Evolutionary conservation across 1,139 yeast species (phyloP), one percentile per base, ranked within the genome.

Genomic region (Magnusiomyces fungicola): DNA sequence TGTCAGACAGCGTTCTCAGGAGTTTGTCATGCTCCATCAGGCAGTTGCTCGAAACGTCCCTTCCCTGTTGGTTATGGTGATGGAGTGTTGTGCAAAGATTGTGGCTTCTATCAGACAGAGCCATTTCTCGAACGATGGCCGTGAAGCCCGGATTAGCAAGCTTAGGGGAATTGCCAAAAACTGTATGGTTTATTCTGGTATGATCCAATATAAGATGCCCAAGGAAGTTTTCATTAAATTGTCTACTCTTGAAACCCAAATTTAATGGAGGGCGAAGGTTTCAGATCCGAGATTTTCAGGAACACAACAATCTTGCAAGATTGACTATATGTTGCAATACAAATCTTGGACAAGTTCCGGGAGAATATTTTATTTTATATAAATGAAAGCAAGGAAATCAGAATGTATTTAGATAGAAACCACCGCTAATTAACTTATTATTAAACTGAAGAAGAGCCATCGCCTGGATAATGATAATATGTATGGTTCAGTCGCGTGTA

Each of bases 201-300:
- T 92, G 83, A 85, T 92, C 38, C 96, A 89, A 67, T 90, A 87
- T 68, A 81, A 86, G 63, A 88, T 92, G 95, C 96, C 97, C 3
- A 76, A 95, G 55, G 97, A 90, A 61, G 82, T 89, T 0, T 89
- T 87, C 64, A 79, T 88, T 58, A 75, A 80, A 48, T 70, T 89
- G 61, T 83, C 88, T 43, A 79, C 77, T 56, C 71, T 89, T 53
- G 96, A 88, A 63, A 53, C 44, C 2, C 36, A 41, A 16, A 29
- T 41, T 18, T 41, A 29, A 32, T 9, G n/a, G n/a, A n/a, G n/a
- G n/a, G n/a, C n/a, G n/a, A n/a, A n/a, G n/a, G n/a, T n/a, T n/a
- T n/a, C n/a, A n/a, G n/a, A n/a, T n/a, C n/a, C n/a, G n/a, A n/a
- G n/a, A n/a, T n/a, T n/a, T n/a, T n/a, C n/a, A n/a, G n/a, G n/a